Conservation (phyloP, 2,329 filamentous ascomycete genomes). For the Colletotrichum sp. region DNA sequence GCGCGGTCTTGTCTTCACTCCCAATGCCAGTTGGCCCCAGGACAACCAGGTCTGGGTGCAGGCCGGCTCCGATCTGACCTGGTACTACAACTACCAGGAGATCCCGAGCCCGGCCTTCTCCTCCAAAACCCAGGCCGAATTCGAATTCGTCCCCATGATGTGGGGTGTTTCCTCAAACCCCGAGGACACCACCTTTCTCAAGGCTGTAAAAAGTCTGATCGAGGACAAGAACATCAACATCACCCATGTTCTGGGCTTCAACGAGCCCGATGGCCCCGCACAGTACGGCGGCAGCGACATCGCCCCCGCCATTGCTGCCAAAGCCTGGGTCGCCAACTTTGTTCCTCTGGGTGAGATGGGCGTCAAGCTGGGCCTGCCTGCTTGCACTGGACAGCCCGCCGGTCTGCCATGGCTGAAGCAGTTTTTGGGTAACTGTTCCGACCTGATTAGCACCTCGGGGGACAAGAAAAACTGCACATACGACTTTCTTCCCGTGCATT, state of each 20-base stretch:
- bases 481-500: slow-evolving; percentile 69
- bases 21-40: slow-evolving; percentile 53
- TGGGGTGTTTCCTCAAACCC: slow-evolving; percentile 64
- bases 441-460: slow-evolving; percentile 53
- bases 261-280: slow-evolving; percentile 72
- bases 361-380: slow-evolving; percentile 72
- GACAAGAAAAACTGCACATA: slow-evolving; percentile 59
- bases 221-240: slow-evolving; percentile 59
- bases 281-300: slow-evolving; percentile 68
- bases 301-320: slow-evolving; percentile 63
- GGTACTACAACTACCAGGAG: slow-evolving; percentile 84
- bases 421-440: slow-evolving; percentile 57
- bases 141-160: slow-evolving; percentile 83
- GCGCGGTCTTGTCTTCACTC: slow-evolving; percentile 75
- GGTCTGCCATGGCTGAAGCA: slow-evolving; percentile 69
- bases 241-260: slow-evolving; percentile 74
- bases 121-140: slow-evolving; percentile 52
- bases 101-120: slow-evolving; percentile 59
- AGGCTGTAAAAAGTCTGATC: slow-evolving; percentile 61
- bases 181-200: slow-evolving; percentile 64
- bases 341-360: slow-evolving; percentile 69
- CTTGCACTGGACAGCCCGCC: slow-evolving; percentile 64
- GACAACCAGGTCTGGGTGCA: slow-evolving; percentile 72
- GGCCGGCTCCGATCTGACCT: slow-evolving; percentile 65
- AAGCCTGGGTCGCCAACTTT: slow-evolving; percentile 73